Conservation (phyloP, 805 yeast genomes). For the Brettanomyces anomalus region DNA sequence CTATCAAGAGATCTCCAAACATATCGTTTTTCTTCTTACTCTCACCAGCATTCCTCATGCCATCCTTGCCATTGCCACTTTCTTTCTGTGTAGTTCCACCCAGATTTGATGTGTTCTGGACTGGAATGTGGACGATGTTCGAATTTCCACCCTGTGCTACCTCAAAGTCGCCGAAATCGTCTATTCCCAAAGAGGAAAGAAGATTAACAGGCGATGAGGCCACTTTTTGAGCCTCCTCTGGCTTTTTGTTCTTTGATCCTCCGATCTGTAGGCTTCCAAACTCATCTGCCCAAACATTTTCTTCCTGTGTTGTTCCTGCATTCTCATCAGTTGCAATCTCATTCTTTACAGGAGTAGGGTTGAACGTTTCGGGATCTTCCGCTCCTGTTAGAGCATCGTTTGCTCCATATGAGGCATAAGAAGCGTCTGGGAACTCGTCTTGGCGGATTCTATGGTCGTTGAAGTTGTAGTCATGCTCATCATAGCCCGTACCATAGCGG, state of each 20-base stretch:
- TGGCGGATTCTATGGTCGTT: not conserved
- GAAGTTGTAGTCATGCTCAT: slow-evolving; percentile 2
- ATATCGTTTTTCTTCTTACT: not conserved
- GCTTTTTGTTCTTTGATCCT: slow-evolving; percentile 2
- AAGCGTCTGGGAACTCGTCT: too few species aligned
- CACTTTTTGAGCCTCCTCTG: not conserved
- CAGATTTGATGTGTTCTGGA: too few species aligned
- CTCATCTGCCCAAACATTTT: slow-evolving; percentile 13
- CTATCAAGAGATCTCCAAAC: slow-evolving; percentile 1
- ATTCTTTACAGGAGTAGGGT: too few species aligned
- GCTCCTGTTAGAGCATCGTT: too few species aligned
- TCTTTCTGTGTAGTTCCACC: too few species aligned
- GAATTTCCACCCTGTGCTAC: not conserved
- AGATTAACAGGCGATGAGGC: not conserved
- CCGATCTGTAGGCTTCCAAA: slow-evolving; percentile 15
- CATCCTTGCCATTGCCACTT: too few species aligned
- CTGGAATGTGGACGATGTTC: not conserved
- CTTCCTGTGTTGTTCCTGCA: not conserved
- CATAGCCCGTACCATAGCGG: not conserved
- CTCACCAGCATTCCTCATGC: too few species aligned
- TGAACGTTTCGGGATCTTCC: too few species aligned
- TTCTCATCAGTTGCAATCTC: too few species aligned
- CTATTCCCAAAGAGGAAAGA: not conserved
- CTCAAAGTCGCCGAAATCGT: not conserved
- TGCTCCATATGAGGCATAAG: too few species aligned